Conservation (phyloP, 306 rosid genomes). For the Cotoneaster glaucophyllus region DNA sequence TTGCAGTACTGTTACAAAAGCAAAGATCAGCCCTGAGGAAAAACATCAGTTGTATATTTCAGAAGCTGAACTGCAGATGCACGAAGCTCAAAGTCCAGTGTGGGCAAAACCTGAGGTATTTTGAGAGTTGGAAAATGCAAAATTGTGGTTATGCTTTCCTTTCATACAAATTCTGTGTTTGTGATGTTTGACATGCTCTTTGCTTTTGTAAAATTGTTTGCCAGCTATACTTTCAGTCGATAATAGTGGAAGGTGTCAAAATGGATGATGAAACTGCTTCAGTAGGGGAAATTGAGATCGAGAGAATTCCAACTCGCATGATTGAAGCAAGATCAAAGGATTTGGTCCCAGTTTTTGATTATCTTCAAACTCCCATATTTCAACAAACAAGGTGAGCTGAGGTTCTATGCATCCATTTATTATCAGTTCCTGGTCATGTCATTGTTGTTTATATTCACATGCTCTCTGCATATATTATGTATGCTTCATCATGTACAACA, state of each 20-base stretch:
- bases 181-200: conserved; percentile 9
- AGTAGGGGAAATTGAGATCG: conserved; percentile 75
- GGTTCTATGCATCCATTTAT: conserved; percentile 5
- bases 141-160: neutral
- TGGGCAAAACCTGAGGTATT: conserved; percentile 88
- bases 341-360: conserved; percentile 73
- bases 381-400: conserved; percentile 52
- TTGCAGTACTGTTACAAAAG: conserved; percentile 31
- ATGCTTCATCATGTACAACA: neutral
- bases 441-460: neutral
- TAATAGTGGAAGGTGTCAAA: conserved; percentile 41
- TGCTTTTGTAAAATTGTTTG: conserved; percentile 19
- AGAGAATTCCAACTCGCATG: conserved; percentile 59
- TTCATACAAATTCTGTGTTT: conserved; percentile 3
- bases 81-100: conserved; percentile 48
- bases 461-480: neutral
- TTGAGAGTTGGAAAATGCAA: neutral
- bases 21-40: conserved; percentile 46
- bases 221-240: conserved; percentile 75
- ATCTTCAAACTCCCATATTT: conserved; percentile 41
- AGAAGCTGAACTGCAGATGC: conserved; percentile 96
- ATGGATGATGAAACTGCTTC: conserved; percentile 39
- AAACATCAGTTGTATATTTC: conserved; percentile 72
- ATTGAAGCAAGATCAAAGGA: conserved; percentile 71
- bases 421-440: neutral